Conservation (phyloP, 2,329 filamentous ascomycete genomes). For the Scedosporium apiospermum region DNA sequence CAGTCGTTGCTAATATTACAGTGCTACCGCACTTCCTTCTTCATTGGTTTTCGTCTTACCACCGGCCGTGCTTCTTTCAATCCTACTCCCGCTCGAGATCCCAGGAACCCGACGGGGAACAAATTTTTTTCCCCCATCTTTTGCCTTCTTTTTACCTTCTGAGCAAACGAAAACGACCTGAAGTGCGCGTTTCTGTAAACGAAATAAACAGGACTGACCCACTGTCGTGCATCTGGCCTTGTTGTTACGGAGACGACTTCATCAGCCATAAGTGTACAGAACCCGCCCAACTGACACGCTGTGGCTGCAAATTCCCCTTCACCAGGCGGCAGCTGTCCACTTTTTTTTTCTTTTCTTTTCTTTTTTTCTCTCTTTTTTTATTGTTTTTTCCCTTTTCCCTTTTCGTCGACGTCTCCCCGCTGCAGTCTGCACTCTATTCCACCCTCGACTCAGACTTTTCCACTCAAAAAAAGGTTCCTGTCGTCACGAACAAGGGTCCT, state of each 20-base stretch:
- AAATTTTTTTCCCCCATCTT: conserved; percentile 1
- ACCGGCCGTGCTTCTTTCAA: not conserved
- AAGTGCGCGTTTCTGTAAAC: not conserved
- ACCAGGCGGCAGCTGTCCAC: not conserved
- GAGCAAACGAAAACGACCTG: not conserved
- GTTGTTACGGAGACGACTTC: not conserved
- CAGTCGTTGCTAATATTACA: not conserved
- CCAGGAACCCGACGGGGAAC: not conserved
- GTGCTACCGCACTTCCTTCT: conserved; percentile 1
- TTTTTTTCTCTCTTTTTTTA: not conserved
- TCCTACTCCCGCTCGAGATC: not conserved
- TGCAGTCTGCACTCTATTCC: not conserved
- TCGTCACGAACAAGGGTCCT: conserved; percentile 4
- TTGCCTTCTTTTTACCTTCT: conserved; percentile 2
- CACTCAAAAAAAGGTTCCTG: not conserved
- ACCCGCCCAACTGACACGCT: not conserved
- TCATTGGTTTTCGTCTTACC: conserved; percentile 3
- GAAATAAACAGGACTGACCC: conserved; percentile 1
- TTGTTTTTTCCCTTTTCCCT: not conserved
- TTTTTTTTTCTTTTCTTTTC: not conserved
- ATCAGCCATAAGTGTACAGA: not conserved
- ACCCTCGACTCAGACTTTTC: not conserved
- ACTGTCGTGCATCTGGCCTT: not conserved
- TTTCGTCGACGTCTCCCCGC: not conserved
- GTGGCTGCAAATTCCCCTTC: not conserved